Base-by-base conservation (phyloP, 2,329 filamentous ascomycete genomes). In the Stemphylium beticola region DNA sequence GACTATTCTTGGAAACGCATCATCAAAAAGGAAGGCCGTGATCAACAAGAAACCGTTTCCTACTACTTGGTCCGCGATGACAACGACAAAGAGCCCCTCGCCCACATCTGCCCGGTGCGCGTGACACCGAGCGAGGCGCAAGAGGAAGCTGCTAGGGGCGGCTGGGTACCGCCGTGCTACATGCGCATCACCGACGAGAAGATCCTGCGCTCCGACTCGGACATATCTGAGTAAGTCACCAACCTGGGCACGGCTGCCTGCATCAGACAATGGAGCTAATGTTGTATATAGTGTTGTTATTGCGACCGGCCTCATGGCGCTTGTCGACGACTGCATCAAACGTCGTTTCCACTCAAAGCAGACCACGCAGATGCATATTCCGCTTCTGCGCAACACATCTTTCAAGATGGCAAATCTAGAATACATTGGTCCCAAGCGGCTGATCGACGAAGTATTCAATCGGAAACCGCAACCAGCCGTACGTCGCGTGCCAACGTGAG, bases 291-390 rank as follows among this genome's bases (percentile, higher is more conserved):
- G 92, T 74, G 88, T 96, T 61, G 88, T 98, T 60, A 84, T 98
- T 59, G 86, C 92, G 41, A 95, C 92, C n/a, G 93, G 93, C 20
- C 84, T 98, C 64, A 87, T 96, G 65, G 86, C 90, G 7, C 85
- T 98, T 39, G 89, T 96, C 46, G 93, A 98, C 71, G 92, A 98
- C 77, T 91, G 87, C 78, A 96, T 98, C 80, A 90, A 91, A 76
- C 83, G 86, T 57, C 86, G 85, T 53, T 95, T 91, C 85, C 86
- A 85, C 65, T 78, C 80, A 37, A 83, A 82, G 64, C 78, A 79
- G 52, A 76, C 76, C 51, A 80, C 80, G 14, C 79, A 79, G 46
- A 73, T 85, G 66, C 78, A 79, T 29, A 78, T 85, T 18, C 83
- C 85, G 8, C 72, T 80, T 49, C 74, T 79, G 7, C 79, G 79